Base-by-base conservation (phyloP, 257 asterid species). In the Nicotiana benthamiana region DNA sequence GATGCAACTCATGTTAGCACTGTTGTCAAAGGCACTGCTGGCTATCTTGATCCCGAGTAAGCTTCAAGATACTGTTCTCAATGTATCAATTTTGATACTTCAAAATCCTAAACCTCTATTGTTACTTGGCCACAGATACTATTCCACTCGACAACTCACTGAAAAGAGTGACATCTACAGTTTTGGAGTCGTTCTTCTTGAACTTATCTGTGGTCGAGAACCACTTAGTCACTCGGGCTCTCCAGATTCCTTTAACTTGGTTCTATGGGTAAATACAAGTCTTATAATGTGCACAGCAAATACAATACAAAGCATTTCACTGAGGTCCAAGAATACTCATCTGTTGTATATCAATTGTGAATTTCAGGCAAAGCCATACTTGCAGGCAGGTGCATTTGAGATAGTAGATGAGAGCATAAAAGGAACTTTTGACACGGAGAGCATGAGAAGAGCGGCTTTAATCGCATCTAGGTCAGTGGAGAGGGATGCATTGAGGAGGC, bases 1-100 rank as follows among this genome's bases (percentile, higher is more conserved):
- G 99, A 92, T 85, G 97, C 92, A 81, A 91, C 97, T 59, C 97
- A 92, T 83, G 89, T 95, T 26, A 95, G 98, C 60, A 95, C 99
- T 32, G 85, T 88, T 24, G 97, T 93, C 79, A 93, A 93, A 84
- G 98, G 98, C 90, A 93, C 97, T 30, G 98, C 98, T 43, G 99
- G 99, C 83, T 95, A 95, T 84, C 93, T 95, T 67, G 99, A 95
- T 90, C 99, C 99, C 9, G 99, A 95, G 99, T 95, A 87, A 57
- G 36, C 56, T 75, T 74, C 24, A 17, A 62, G 30, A 22, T 52
- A 24, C 26, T 43, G 8, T 16, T 27, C 43, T 20, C 77, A 28
- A 20, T 70, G 30, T 9, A 6, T 26, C 57, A 51, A 40, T 15
- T 7, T 15, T 60, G 36, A 2, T 64, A 9, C 48, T 36, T 27